These are phyloP conservation scores for Cercospora berteroae DNA, from an alignment of 2,329 filamentous ascomycete genomes.

Conservation along the genomic window DNA sequence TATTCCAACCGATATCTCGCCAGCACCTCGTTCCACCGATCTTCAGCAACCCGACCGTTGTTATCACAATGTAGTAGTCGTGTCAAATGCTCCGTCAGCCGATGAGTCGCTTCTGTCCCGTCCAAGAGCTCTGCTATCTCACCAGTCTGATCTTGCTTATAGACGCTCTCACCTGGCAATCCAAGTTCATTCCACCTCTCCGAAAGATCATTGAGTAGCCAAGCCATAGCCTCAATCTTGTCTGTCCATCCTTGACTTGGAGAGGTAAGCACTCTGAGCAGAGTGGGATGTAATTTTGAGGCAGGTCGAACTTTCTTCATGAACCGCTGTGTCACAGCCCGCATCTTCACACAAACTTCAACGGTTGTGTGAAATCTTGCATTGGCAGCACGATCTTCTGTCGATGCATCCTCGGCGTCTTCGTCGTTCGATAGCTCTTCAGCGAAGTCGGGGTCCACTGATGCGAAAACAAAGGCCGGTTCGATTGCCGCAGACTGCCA, in stretches of 20 bases:
- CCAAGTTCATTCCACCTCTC: background rate
- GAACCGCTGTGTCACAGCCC: background rate
- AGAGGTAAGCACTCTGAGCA: background rate
- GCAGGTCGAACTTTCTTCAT: background rate
- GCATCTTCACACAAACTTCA: background rate
- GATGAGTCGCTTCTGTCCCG: background rate
- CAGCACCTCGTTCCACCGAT: background rate
- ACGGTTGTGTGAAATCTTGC: background rate
- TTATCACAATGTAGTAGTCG: background rate
- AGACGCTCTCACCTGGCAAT: background rate
- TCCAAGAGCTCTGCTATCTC: background rate
- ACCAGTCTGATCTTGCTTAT: no score
- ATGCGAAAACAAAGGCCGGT: conserved; percentile 23
- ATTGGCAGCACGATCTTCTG: background rate
- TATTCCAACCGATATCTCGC: background rate
- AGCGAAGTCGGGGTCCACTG: conserved; percentile 24
- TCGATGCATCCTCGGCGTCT: background rate
- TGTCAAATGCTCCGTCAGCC: background rate
- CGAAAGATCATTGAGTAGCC: background rate
- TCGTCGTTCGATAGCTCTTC: conserved; percentile 9
- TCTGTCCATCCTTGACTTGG: background rate
- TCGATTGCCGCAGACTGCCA: conserved; percentile 34
- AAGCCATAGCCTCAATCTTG: background rate
- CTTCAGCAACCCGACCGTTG: background rate
- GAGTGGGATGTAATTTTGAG: background rate